Conservation (phyloP, 352 stramenopile genomes). For the Pythium phragmitis region DNA sequence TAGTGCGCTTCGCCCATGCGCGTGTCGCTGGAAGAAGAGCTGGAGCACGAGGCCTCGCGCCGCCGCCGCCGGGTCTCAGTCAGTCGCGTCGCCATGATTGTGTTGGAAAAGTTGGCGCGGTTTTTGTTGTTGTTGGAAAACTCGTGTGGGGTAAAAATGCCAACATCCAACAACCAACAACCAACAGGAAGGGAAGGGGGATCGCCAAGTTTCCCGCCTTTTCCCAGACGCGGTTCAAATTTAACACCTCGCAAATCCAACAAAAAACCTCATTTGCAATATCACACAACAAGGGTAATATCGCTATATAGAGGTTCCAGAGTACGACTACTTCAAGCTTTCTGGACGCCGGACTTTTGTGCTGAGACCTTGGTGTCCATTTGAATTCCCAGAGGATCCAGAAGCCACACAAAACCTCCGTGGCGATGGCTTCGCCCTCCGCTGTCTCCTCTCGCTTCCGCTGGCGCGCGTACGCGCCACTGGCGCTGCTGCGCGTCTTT, state of each 20-base stretch:
- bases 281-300: slow-evolving; percentile 4
- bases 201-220: slow-evolving; percentile 21
- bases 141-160: background rate
- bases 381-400: background rate
- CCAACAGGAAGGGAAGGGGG: background rate
- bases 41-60: background rate
- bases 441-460: background rate
- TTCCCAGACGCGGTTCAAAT: slow-evolving; percentile 25
- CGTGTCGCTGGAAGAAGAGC: background rate
- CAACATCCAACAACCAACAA: slow-evolving; percentile 1
- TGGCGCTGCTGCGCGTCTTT: slow-evolving; percentile 44
- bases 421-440: background rate
- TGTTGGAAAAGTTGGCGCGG: slow-evolving; percentile 1
- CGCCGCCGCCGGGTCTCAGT: slow-evolving; percentile 10
- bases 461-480: slow-evolving; percentile 30
- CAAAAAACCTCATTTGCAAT: slow-evolving; percentile 7
- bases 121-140: slow-evolving; percentile 11
- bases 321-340: slow-evolving; percentile 23
- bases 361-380: background rate
- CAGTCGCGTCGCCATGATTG: slow-evolving; percentile 7
- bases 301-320: background rate
- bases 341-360: background rate
- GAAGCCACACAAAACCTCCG: background rate
- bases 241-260: slow-evolving; percentile 12
- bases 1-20: slow-evolving; percentile 36